phyloP scores from a whole-genome alignment of 2,329 filamentous ascomycete genomes.

The Hansfordia pulvinata region DNA sequence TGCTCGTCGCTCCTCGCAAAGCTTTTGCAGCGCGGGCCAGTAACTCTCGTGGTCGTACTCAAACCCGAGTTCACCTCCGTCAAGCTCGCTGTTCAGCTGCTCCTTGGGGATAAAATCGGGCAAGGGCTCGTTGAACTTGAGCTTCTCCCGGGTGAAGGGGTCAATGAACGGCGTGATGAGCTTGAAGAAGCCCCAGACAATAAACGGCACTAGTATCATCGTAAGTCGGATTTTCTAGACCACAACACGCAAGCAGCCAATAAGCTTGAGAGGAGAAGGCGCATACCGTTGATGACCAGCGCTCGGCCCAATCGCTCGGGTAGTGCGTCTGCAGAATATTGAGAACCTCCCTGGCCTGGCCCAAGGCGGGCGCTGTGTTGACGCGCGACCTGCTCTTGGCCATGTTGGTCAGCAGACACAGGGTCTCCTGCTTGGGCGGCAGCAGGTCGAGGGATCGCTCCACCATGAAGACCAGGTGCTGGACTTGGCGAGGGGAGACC shows the following conservation, averaged over 20 bases:
- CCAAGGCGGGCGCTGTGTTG: conserved; percentile 59
- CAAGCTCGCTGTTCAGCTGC: conserved; percentile 69
- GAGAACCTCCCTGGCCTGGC: conserved; percentile 70
- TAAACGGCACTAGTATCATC: conserved; percentile 58
- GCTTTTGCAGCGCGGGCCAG: conserved; percentile 71
- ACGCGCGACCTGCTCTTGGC: conserved; percentile 62
- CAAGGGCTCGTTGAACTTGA: conserved; percentile 95
- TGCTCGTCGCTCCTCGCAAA: conserved; percentile 53
- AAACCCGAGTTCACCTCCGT: conserved; percentile 70
- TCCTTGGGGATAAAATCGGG: conserved; percentile 63
- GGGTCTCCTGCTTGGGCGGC: conserved; percentile 72
- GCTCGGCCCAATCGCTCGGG: conserved; percentile 84
- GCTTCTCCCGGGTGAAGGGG: conserved; percentile 81
- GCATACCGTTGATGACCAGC: conserved; percentile 76
- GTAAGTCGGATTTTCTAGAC: background rate
- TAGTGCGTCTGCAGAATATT: conserved; percentile 92
- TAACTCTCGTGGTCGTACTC: conserved; percentile 81
- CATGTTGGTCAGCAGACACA: conserved; percentile 86
- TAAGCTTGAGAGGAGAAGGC: conserved; percentile 9
- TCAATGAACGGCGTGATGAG: conserved; percentile 94
- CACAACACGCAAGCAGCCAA: no score
- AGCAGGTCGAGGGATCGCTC: conserved; percentile 82
- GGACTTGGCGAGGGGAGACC: conserved; percentile 69
- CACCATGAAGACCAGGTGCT: conserved; percentile 93
- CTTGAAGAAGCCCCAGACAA: conserved; percentile 91